Evolutionary conservation across 192 early-diverging fungal species (phyloP).

Genomic region (Linnemannia exigua): DNA sequence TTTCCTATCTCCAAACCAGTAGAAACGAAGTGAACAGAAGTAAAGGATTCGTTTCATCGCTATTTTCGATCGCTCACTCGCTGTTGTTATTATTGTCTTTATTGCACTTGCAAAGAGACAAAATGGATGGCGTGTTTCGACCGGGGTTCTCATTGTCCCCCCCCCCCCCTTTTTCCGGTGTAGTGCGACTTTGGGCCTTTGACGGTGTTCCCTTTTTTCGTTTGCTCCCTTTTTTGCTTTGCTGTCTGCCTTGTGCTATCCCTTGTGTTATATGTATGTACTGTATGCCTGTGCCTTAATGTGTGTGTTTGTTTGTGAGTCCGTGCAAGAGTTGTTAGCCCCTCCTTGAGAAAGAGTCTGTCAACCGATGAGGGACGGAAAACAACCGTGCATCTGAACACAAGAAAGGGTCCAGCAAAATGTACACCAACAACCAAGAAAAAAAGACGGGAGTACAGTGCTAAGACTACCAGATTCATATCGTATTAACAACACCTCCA

Average conservation of each 20-base stretch:
- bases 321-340: too few species aligned
- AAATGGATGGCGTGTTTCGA: neutral
- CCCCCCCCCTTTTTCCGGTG: neutral
- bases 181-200: neutral
- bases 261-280: neutral
- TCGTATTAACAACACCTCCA: too few species aligned
- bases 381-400: neutral
- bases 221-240: neutral
- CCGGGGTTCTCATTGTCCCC: slow-evolving; percentile 2
- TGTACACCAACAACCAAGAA: too few species aligned
- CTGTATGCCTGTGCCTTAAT: neutral
- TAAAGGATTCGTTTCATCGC: neutral
- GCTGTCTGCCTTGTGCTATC: too few species aligned
- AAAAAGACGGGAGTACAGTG: too few species aligned
- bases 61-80: neutral
- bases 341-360: neutral
- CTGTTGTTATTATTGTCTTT: too few species aligned
- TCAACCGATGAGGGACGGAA: neutral
- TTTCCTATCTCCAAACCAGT: too few species aligned
- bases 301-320: neutral
- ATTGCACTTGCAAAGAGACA: neutral
- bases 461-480: too few species aligned
- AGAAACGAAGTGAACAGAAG: neutral
- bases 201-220: neutral
- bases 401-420: neutral